A percentile compares a stretch with the other conserved stretches of the same genome.
Conservation (phyloP, 306 rosid genomes). For the Amphicarpaea edgeworthii region DNA sequence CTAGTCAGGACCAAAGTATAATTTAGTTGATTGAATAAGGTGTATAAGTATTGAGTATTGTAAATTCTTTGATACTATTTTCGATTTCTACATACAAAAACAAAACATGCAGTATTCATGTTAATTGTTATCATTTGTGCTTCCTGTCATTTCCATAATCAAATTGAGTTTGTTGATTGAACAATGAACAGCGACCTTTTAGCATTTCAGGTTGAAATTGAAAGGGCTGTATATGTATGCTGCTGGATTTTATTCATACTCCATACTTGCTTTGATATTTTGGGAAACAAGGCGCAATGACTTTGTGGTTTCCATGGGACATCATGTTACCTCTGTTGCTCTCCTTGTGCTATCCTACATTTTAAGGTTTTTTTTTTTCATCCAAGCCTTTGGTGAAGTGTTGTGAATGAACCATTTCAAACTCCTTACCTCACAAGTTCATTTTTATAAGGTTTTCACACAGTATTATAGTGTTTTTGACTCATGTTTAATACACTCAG, state of each 20-base stretch:
- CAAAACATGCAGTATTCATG: no score
- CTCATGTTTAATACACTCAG: constrained; percentile 59
- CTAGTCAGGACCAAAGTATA: no score
- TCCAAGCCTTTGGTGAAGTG: constrained; percentile 33
- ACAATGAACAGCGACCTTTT: constrained; percentile 36
- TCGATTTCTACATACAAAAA: no score
- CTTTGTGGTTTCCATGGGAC: constrained; percentile 93
- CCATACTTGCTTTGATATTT: constrained; percentile 90
- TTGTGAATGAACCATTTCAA: neutral
- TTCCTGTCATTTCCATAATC: constrained; percentile 12
- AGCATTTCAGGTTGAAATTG: constrained; percentile 84
- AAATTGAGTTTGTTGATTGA: constrained; percentile 32
- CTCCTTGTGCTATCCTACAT: constrained; percentile 85
- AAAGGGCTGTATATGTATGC: constrained; percentile 84
- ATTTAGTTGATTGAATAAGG: no score
- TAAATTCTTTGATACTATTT: no score
- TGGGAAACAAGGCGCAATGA: constrained; percentile 99
- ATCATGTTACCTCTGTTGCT: constrained; percentile 82
- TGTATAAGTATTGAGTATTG: no score
- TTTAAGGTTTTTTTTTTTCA: constrained; percentile 57
- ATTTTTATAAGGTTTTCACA: no score
- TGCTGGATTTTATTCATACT: constrained; percentile 92
- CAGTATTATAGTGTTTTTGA: no score
- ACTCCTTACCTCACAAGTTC: no score
- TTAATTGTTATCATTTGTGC: constrained; percentile 19